Conservation (phyloP, 164 flowering plant species). For the Sedum album region DNA sequence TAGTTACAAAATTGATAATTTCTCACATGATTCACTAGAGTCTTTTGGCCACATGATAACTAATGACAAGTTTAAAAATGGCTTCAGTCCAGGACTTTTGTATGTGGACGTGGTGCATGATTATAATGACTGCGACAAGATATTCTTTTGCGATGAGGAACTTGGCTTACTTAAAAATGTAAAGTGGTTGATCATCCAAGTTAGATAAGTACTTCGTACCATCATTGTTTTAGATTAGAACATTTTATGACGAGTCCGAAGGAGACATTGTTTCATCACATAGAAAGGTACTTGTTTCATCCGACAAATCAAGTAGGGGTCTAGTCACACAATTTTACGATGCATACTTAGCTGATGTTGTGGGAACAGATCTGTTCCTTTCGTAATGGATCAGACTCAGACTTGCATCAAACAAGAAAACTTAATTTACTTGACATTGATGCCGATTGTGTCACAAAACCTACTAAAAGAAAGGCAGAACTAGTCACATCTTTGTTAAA, state of each 20-base stretch:
- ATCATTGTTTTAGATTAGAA: constrained; percentile 63
- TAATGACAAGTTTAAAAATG: constrained; percentile 13
- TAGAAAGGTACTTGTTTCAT: constrained; percentile 70
- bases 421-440: constrained; percentile 38
- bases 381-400: constrained; percentile 53
- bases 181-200: constrained; percentile 67
- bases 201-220: constrained; percentile 73
- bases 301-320: constrained; percentile 75
- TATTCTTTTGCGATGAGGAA: constrained; percentile 73
- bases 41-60: constrained; percentile 58
- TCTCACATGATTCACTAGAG: constrained; percentile 30
- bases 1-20: constrained; percentile 22
- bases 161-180: constrained; percentile 36
- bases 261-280: constrained; percentile 59
- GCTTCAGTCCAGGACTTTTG: constrained; percentile 25
- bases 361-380: constrained; percentile 48
- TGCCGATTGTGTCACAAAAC: constrained; percentile 10
- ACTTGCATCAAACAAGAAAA: constrained; percentile 47
- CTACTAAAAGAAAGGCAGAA: constrained; percentile 36
- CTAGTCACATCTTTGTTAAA: constrained; percentile 52
- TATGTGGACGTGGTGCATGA: constrained; percentile 67
- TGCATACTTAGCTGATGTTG: constrained; percentile 65
- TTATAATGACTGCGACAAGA: constrained; percentile 58
- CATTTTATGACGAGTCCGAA: constrained; percentile 55
- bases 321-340: constrained; percentile 57